A percentile compares a stretch with the other conserved stretches of the same genome.
Conservation (phyloP, 148 eudicot genomes). For the Amaranthus palmeri region DNA sequence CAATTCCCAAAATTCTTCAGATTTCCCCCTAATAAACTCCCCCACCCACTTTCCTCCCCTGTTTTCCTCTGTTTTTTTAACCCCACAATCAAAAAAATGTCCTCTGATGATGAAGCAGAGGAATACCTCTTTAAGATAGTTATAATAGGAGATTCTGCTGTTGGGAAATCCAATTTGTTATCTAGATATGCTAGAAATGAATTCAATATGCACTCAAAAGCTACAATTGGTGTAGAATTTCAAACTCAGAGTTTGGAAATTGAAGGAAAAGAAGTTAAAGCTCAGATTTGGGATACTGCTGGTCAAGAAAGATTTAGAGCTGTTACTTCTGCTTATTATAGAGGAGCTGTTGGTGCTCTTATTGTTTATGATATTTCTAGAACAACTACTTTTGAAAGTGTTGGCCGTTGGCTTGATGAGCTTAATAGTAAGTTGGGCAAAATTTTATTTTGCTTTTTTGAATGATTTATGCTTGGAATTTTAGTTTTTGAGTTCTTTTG, state of each 20-base stretch:
- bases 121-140: slow-evolving; percentile 66
- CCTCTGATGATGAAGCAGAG: slow-evolving; percentile 62
- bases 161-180: slow-evolving; percentile 53
- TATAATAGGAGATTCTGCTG: slow-evolving; percentile 63
- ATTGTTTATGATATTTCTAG: slow-evolving; percentile 57
- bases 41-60: not conserved
- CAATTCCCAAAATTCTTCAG: not conserved
- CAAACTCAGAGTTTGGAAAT: slow-evolving; percentile 58
- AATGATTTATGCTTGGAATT: no score
- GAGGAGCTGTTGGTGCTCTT: slow-evolving; percentile 73
- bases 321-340: slow-evolving; percentile 67
- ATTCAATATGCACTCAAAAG: slow-evolving; percentile 51
- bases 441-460: not conserved
- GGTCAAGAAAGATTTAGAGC: slow-evolving; percentile 67
- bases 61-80: slow-evolving; percentile 11
- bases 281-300: slow-evolving; percentile 78
- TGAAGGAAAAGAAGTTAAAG: slow-evolving; percentile 57
- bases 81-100: slow-evolving; percentile 12
- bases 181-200: slow-evolving; percentile 55
- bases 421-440: slow-evolving; percentile 41
- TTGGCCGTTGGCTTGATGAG: slow-evolving; percentile 56
- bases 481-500: not conserved
- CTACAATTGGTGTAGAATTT: slow-evolving; percentile 63
- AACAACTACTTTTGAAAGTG: slow-evolving; percentile 51
- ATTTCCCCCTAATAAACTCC: not conserved